Base-by-base conservation (phyloP, 169 alveolate species). In the Fabrea salina region DNA sequence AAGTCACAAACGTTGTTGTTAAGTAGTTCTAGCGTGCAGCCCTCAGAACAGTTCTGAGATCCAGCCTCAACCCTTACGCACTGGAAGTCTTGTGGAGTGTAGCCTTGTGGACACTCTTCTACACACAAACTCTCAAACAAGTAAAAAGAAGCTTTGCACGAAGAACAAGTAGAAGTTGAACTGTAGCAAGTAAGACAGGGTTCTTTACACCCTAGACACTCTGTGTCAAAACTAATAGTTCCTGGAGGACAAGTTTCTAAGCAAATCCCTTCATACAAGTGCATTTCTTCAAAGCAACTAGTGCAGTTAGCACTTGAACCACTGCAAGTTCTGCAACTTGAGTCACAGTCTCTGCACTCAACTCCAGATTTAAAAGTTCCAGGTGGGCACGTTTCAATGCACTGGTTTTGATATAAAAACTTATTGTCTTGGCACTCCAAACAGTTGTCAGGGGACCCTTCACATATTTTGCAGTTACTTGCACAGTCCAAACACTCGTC, bases 31-130 rank as follows among this genome's bases (percentile, higher is more conserved):
- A 27, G 19, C 41, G 79, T 70, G 30, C 79, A 70, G 22, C 68
- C 68, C 41, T 11, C 49, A 70, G 79, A 22, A 50, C 79, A 70
- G 13, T 47, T n/a, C n/a, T n/a, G n/a, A n/a, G n/a, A n/a, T n/a
- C n/a, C n/a, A n/a, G n/a, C n/a, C n/a, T n/a, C n/a, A n/a, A n/a
- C n/a, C n/a, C n/a, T n/a, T n/a, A n/a, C n/a, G n/a, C n/a, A n/a
- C n/a, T n/a, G n/a, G n/a, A n/a, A n/a, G n/a, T n/a, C n/a, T n/a
- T n/a, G n/a, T n/a, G 74, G 13, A 61, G 19, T 11, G 13, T 13
- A 33, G 3, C 74, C 11, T 32, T 25, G 32, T 13, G 43, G 51
- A 4, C 74, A 61, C 16, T 47, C 13, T 32, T 47, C 32, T n/a
- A n/a, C 74, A 61, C 74, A 61, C 13, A 37, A 16, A 33, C 74